Conservation (phyloP, 345 rosid species). For the Heritiera littoralis region DNA sequence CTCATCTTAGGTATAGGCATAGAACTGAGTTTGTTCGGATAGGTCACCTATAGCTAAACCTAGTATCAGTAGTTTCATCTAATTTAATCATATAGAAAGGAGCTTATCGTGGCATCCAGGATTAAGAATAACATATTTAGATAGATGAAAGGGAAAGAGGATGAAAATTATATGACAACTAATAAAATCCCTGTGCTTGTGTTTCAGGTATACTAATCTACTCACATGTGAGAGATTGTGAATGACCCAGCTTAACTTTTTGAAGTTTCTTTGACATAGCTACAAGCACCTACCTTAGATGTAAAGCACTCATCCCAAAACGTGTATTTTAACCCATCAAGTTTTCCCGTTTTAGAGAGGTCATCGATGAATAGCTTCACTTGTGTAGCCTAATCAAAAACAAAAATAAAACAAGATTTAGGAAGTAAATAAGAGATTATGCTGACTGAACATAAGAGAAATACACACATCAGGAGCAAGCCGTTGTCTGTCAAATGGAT, state of each 20-base stretch:
- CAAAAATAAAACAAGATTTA: slow-evolving; percentile 11
- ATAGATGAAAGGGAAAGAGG: not conserved
- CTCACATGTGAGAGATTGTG: not conserved
- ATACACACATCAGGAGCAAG: slow-evolving; percentile 43
- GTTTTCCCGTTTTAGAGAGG: slow-evolving; percentile 56
- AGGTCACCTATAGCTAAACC: slow-evolving; percentile 1
- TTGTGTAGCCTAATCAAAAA: slow-evolving; percentile 48
- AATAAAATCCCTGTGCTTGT: not conserved
- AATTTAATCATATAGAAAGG: not conserved
- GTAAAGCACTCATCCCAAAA: slow-evolving; percentile 81
- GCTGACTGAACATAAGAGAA: slow-evolving; percentile 11
- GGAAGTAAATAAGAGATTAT: not conserved
- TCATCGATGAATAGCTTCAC: slow-evolving; percentile 68
- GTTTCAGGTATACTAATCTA: slow-evolving; percentile 7
- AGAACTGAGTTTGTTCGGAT: not conserved
- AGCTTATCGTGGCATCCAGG: not conserved
- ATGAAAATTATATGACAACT: slow-evolving; percentile 7
- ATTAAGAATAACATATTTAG: not conserved
- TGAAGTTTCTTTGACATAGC: not conserved
- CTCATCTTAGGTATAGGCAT: not conserved
- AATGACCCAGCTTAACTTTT: not conserved
- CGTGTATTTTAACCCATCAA: slow-evolving; percentile 58
- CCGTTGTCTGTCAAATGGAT: slow-evolving; percentile 50
- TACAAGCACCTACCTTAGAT: slow-evolving; percentile 53
- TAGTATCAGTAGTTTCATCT: slow-evolving; percentile 5